phyloP scores from a whole-genome alignment of 2,329 filamentous ascomycete genomes.

The Pestalotiopsis sp. region DNA sequence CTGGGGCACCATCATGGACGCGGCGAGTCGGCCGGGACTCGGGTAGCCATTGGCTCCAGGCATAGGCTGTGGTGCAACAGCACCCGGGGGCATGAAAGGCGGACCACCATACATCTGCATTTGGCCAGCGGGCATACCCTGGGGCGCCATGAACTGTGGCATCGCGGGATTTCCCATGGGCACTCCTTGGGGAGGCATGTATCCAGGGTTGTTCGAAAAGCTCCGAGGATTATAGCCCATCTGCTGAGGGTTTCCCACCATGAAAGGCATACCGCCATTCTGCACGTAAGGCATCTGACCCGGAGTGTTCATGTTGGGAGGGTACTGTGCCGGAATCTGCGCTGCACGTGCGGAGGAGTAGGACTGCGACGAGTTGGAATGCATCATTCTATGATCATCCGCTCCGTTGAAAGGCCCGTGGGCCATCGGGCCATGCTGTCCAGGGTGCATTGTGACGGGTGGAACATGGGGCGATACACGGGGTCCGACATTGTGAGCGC shows the following conservation, averaged over 20 bases:
- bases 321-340: slow-evolving; percentile 71
- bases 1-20: slow-evolving; percentile 93
- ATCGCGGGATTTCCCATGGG: slow-evolving; percentile 82
- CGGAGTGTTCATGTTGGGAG: slow-evolving; percentile 68
- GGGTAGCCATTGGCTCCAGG: slow-evolving; percentile 78
- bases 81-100: slow-evolving; percentile 65
- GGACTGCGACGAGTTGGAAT: slow-evolving; percentile 79
- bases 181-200: slow-evolving; percentile 69
- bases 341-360: slow-evolving; percentile 83
- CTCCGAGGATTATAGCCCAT: slow-evolving; percentile 67
- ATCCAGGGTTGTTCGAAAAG: slow-evolving; percentile 73
- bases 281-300: slow-evolving; percentile 73
- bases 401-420: slow-evolving; percentile 70
- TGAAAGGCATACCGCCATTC: slow-evolving; percentile 67
- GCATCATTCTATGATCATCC: slow-evolving; percentile 89
- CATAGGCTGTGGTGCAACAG: slow-evolving; percentile 58
- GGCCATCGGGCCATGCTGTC: slow-evolving; percentile 70
- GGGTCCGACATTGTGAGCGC: slow-evolving; percentile 67
- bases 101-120: slow-evolving; percentile 78
- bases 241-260: slow-evolving; percentile 72
- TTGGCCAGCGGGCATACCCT: slow-evolving; percentile 71
- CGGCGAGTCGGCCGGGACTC: slow-evolving; percentile 79
- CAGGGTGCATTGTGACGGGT: slow-evolving; percentile 75
- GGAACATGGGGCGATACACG: slow-evolving; percentile 76
- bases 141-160: slow-evolving; percentile 76